Evolutionary conservation across 2,329 filamentous ascomycete genomes (phyloP), one percentile per base, ranked within the genome.

Genomic region (Mycosphaerella arachidis): DNA sequence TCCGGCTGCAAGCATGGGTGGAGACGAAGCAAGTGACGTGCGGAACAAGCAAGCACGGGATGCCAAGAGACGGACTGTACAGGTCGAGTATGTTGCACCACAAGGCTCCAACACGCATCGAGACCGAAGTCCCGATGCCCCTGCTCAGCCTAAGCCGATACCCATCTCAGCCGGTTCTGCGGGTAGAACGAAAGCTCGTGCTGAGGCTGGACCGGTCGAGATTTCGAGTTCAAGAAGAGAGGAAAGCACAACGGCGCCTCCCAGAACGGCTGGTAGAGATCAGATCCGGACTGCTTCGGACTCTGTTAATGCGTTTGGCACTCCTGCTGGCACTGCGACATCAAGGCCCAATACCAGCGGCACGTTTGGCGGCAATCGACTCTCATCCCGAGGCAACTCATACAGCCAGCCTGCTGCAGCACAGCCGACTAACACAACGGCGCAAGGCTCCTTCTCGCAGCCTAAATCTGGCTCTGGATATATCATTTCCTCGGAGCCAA

Each of bases 11-110:
- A 63, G 62, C 54, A 59, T 67, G 46, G 63, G 57, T 18, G 66
- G 63, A 16, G 66, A 66, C 30, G 67, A 69, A 52, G 59, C 59
- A 33, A 67, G 56, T 29, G 67, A 68, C 55, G 55, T 66, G 37
- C 65, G 66, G 51, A 65, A 63, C 46, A 89, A 90, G 73, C 77
- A 82, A 7, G 76, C 80, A 33, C 88, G 92, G 67, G 92, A 97
- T 72, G 89, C 89, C 69, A 97, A 97, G 77, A 87, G 94, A 59
- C 86, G 92, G 68, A 99, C 94, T 0, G 91, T 99, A 0, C 94
- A 99, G 77, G 90, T 99, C 62, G 94, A 99, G 78, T 99, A 99
- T 75, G 94, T 97, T 58, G 90, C 92, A 20, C 94, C 94, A 27
- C 87, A 88, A 29, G 95, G 91, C 6, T 87, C 93, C 71, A 97